Evolutionary conservation across 2,329 filamentous ascomycete genomes (phyloP).

Genomic region (Neopestalotiopsis sp.): DNA sequence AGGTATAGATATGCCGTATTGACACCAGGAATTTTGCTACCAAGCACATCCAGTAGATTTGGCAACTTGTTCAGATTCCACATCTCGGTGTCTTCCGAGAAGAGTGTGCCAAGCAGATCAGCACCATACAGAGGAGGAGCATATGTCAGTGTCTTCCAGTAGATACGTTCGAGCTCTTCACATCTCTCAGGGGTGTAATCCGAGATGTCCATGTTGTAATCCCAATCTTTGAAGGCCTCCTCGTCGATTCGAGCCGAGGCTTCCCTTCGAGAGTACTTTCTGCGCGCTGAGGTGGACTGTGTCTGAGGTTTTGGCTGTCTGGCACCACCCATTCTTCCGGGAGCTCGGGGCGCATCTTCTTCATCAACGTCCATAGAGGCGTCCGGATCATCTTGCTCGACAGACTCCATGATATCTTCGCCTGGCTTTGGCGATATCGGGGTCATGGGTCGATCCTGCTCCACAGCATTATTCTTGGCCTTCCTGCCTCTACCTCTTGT

Average conservation of each 20-base stretch:
- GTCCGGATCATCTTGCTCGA: slow-evolving; percentile 51
- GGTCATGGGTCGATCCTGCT: slow-evolving; percentile 59
- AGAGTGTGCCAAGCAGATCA: slow-evolving; percentile 94
- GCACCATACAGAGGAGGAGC: slow-evolving; percentile 94
- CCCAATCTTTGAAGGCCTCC: slow-evolving; percentile 86
- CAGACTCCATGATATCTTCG: slow-evolving; percentile 47
- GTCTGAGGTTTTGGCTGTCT: slow-evolving; percentile 62
- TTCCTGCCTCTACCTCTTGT: slow-evolving; percentile 44
- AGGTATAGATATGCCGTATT: slow-evolving; percentile 98
- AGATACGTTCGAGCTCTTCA: slow-evolving; percentile 90
- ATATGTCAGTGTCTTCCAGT: slow-evolving; percentile 98
- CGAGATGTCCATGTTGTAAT: slow-evolving; percentile 86
- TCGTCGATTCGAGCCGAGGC: slow-evolving; percentile 83
- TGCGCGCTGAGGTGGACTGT: slow-evolving; percentile 82
- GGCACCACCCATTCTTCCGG: slow-evolving; percentile 56
- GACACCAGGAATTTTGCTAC: slow-evolving; percentile 94
- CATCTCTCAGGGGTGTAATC: slow-evolving; percentile 92
- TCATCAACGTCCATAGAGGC: slow-evolving; percentile 53
- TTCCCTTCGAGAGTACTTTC: slow-evolving; percentile 84
- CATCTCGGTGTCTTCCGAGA: slow-evolving; percentile 79
- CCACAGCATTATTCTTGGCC: slow-evolving; percentile 43
- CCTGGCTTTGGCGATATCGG: slow-evolving; percentile 59
- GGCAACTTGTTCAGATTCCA: slow-evolving; percentile 97
- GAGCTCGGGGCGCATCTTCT: slow-evolving; percentile 43
- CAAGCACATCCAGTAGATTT: slow-evolving; percentile 90